Percentiles rank a stretch among this genome's conserved stretches.
Conservation (phyloP, 2,329 filamentous ascomycete species). For the Diplodia seriata region DNA sequence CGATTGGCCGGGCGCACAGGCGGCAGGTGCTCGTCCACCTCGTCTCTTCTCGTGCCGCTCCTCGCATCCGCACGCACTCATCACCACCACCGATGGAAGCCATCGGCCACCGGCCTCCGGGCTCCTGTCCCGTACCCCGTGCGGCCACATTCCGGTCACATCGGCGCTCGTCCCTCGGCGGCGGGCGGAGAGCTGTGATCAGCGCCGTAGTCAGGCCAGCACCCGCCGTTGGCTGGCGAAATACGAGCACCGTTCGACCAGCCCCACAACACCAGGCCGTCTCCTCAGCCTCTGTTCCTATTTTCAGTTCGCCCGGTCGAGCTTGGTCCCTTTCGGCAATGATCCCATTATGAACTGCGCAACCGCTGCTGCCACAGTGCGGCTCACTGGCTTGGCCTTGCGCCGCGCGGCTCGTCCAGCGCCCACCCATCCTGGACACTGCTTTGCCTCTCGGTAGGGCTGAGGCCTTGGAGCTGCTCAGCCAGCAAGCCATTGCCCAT, state of each 20-base stretch:
- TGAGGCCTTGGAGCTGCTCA: neutral
- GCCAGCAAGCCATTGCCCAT: neutral
- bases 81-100: neutral
- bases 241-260: conserved; percentile 4
- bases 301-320: conserved; percentile 4
- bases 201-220: conserved; percentile 6
- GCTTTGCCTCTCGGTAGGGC: neutral
- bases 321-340: neutral
- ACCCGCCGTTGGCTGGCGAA: neutral
- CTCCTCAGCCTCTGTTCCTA: conserved; percentile 11
- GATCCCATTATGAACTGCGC: neutral
- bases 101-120: neutral
- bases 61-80: neutral
- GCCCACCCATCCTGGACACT: neutral
- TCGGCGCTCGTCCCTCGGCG: neutral
- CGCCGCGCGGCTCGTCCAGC: neutral
- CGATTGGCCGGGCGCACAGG: neutral
- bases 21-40: neutral
- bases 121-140: neutral
- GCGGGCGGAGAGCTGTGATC: neutral
- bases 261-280: conserved; percentile 8
- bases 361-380: neutral
- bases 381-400: neutral
- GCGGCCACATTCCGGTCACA: neutral
- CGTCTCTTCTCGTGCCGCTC: neutral